Percentiles rank a stretch among this genome's conserved stretches.
Evolutionary conservation across 1,284 basidiomycete species (phyloP).

Genomic region (Abortiporus biennis): DNA sequence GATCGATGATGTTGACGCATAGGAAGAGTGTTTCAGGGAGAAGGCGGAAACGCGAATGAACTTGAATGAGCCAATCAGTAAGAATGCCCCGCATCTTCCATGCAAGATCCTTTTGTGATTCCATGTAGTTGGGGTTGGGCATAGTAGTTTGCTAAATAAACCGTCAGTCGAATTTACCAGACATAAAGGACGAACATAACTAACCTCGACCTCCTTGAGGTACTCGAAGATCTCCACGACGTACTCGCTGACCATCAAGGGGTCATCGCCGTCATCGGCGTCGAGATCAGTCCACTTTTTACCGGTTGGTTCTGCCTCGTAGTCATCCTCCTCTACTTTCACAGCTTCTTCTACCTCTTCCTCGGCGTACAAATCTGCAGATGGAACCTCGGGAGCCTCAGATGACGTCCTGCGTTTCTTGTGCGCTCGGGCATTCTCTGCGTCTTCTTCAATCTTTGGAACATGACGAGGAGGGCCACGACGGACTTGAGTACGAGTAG

Average conservation of each 20-base stretch:
- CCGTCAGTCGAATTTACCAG: conserved; percentile 8
- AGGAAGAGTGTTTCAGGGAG: conserved; percentile 96
- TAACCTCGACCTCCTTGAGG: conserved; percentile 72
- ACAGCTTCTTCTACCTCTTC: conserved; percentile 29
- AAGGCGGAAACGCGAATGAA: conserved; percentile 90
- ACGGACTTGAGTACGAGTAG: conserved; percentile 10
- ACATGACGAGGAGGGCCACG: conserved; percentile 7
- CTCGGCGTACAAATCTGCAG: conserved; percentile 37
- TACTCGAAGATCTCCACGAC: conserved; percentile 93
- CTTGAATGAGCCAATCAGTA: conserved; percentile 96
- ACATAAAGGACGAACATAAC: conserved; percentile 12
- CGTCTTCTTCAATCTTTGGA: conserved; percentile 23
- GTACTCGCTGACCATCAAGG: conserved; percentile 96
- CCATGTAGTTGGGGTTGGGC: conserved; percentile 89
- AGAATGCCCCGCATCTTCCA: conserved; percentile 96
- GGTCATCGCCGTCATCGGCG: conserved; percentile 90
- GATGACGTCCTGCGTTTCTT: conserved; percentile 75
- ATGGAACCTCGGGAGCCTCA: conserved; percentile 50
- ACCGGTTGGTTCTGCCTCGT: conserved; percentile 55
- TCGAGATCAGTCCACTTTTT: conserved; percentile 87
- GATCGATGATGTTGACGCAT: conserved; percentile 93
- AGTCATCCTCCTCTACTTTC: conserved; percentile 17
- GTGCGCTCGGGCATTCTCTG: conserved; percentile 46
- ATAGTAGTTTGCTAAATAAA: conserved; percentile 64
- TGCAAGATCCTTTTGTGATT: conserved; percentile 82